phyloP scores from a whole-genome alignment of 345 rosid genomes.

The Theobroma cacao region DNA sequence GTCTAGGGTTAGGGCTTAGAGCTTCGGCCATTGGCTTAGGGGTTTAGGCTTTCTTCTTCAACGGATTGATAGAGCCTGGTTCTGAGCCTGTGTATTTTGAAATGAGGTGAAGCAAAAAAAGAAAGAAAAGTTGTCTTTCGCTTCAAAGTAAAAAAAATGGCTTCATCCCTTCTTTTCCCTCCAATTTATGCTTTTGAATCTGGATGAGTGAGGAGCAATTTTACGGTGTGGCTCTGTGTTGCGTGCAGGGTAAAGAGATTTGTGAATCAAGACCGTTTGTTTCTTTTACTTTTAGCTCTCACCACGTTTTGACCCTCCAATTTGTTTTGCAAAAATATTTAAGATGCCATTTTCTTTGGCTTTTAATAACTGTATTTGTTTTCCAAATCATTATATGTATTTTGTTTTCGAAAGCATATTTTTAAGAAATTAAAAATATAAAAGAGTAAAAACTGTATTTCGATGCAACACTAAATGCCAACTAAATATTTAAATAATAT shows the following conservation, averaged over 20 bases:
- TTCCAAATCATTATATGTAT: too few species aligned
- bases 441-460: too few species aligned
- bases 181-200: slow-evolving; percentile 37
- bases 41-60: slow-evolving; percentile 7
- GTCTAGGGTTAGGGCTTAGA: slow-evolving; percentile 72
- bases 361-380: too few species aligned
- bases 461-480: too few species aligned
- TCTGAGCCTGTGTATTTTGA: neutral
- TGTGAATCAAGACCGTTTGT: neutral
- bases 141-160: neutral
- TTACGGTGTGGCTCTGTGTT: neutral
- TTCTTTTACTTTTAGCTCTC: neutral
- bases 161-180: slow-evolving; percentile 35
- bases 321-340: too few species aligned
- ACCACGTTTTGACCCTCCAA: neutral
- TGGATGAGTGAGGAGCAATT: neutral
- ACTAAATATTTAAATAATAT: too few species aligned
- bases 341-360: too few species aligned
- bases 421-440: too few species aligned
- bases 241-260: neutral
- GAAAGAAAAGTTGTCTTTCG: neutral
- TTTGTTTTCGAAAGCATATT: too few species aligned
- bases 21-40: slow-evolving; percentile 51
- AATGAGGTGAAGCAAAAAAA: neutral
- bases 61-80: neutral